Evolutionary conservation across 2,329 filamentous ascomycete genomes (phyloP).

Genomic region (Epichloe elymi): DNA sequence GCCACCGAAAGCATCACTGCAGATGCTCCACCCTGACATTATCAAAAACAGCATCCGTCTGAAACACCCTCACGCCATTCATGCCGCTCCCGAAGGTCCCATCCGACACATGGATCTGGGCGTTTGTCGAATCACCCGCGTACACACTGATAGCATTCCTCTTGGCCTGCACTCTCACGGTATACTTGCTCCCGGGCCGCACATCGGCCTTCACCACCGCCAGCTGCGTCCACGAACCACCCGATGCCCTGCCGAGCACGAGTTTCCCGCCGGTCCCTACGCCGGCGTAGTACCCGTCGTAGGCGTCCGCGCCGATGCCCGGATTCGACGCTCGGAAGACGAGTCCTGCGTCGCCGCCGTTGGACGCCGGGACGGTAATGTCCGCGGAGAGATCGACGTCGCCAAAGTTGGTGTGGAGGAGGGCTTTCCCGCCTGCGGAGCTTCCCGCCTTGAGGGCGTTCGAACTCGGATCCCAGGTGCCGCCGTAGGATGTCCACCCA

Average conservation of each 20-base stretch:
- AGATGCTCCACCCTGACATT: conserved; percentile 9
- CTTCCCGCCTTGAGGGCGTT: conserved; percentile 11
- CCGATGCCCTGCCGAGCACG: conserved; percentile 11
- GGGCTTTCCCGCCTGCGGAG: conserved; percentile 12
- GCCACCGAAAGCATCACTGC: neutral
- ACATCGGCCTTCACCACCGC: conserved; percentile 4
- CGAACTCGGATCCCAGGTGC: conserved; percentile 7
- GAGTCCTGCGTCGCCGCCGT: conserved; percentile 4
- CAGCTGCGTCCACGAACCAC: conserved; percentile 5
- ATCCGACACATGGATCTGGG: conserved; percentile 8
- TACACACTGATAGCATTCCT: conserved; percentile 6
- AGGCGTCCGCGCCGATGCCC: too few relatives aligned
- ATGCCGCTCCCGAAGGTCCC: conserved; percentile 7
- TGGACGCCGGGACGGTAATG: conserved; percentile 8
- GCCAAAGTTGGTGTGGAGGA: conserved; percentile 24
- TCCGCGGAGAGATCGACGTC: conserved; percentile 20
- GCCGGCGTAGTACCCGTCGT: too few relatives aligned
- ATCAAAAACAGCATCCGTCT: conserved; percentile 10
- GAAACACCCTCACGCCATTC: conserved; percentile 9
- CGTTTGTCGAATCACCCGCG: conserved; percentile 5
- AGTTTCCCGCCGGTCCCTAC: conserved; percentile 14
- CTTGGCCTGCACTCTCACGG: conserved; percentile 7
- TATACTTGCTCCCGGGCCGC: conserved; percentile 3
- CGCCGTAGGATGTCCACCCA: conserved; percentile 20
- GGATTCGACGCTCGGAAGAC: too few relatives aligned